Evolutionary conservation across 306 rosid species (phyloP).

Genomic region (Rosa lucieae): DNA sequence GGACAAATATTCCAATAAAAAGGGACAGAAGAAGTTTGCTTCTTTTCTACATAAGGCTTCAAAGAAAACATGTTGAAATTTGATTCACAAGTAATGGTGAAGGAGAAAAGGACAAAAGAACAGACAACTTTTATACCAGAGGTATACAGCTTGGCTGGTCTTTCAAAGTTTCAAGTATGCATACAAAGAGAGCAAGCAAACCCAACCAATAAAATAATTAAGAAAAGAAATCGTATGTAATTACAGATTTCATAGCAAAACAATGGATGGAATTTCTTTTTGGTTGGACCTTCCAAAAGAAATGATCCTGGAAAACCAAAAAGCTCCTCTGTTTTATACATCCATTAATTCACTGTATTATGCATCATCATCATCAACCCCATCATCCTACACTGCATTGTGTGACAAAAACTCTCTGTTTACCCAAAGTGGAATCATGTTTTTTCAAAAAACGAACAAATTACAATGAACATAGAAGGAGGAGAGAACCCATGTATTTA

Average conservation of each 20-base stretch:
- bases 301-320: constrained; percentile 42
- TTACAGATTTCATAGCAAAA: constrained; percentile 70
- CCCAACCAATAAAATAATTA: constrained; percentile 33
- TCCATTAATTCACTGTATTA: constrained; percentile 43
- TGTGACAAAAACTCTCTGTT: constrained; percentile 13
- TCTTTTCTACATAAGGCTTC: not conserved
- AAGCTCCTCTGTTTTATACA: constrained; percentile 40
- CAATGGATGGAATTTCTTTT: constrained; percentile 7
- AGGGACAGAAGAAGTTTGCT: not conserved
- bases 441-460: constrained; percentile 12
- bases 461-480: constrained; percentile 14
- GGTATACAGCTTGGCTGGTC: not conserved
- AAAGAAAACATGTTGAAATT: not conserved
- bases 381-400: constrained; percentile 57
- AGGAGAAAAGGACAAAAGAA: constrained; percentile 1
- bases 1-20: no score
- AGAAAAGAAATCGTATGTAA: constrained; percentile 46
- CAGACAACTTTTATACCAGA: not conserved
- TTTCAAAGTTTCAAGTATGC: constrained; percentile 18
- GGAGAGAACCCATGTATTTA: constrained; percentile 36
- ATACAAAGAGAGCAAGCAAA: constrained; percentile 47
- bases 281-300: constrained; percentile 32
- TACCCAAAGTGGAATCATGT: constrained; percentile 14
- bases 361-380: constrained; percentile 21
- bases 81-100: constrained; percentile 38